Conservation (phyloP, 257 asterid genomes). For the Schizonepeta tenuifolia region DNA sequence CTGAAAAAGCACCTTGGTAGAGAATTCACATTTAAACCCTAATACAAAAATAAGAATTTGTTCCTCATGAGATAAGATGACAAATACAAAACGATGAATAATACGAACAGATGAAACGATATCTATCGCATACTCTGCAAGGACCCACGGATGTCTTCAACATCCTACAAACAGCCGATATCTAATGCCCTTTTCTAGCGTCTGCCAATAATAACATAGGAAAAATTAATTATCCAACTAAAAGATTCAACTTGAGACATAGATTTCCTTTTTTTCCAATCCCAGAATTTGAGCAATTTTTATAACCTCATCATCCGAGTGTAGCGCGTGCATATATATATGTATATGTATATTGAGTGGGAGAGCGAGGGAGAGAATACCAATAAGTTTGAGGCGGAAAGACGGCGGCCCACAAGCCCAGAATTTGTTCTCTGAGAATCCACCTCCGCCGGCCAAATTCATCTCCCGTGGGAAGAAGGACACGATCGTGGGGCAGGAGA, state of each 20-base stretch:
- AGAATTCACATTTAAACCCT: constrained; percentile 24
- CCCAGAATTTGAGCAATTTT: background rate
- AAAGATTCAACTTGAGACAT: background rate
- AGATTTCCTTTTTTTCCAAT: background rate
- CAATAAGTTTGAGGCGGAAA: too few species aligned
- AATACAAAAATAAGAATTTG: background rate
- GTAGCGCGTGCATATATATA: too few species aligned
- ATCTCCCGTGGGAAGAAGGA: too few species aligned
- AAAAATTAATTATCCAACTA: background rate
- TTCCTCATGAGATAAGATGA: background rate
- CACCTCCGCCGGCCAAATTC: too few species aligned
- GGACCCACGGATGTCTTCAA: constrained; percentile 41
- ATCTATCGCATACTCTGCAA: constrained; percentile 38
- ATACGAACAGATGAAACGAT: constrained; percentile 3
- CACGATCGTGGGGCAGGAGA: too few species aligned
- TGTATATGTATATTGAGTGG: too few species aligned
- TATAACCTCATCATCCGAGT: too few species aligned
- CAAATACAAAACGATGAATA: background rate
- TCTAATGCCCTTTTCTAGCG: background rate
- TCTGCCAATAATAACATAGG: constrained; percentile 3
- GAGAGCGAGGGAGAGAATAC: too few species aligned
- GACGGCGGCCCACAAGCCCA: too few species aligned
- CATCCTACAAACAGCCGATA: constrained; percentile 43
- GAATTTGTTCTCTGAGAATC: too few species aligned
- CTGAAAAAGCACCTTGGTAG: constrained; percentile 3